phyloP scores from a whole-genome alignment of 2,329 filamentous ascomycete species.

The Leptographium radiaticola region DNA sequence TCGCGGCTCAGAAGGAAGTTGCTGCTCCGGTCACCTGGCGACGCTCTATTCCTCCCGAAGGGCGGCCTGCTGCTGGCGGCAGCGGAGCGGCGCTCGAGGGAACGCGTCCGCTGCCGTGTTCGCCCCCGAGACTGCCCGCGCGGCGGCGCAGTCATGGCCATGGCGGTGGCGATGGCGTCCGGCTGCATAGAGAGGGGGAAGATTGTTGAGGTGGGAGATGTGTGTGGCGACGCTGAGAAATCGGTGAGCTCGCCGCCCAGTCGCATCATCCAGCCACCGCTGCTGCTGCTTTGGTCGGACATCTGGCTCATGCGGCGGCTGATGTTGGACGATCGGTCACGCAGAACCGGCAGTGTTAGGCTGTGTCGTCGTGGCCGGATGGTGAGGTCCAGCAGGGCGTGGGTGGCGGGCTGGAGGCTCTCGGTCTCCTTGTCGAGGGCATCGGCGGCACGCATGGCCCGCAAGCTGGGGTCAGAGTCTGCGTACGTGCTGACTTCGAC shows the following conservation, averaged over 20 bases:
- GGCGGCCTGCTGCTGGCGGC: neutral
- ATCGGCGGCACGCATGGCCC: slow-evolving; percentile 46
- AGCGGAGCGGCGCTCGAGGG: slow-evolving; percentile 4
- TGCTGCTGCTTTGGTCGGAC: slow-evolving; percentile 10
- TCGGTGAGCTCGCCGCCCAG: neutral
- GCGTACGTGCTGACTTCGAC: neutral
- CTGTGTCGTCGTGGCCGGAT: slow-evolving; percentile 27
- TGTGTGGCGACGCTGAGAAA: neutral
- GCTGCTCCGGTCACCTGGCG: neutral
- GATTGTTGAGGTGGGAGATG: neutral
- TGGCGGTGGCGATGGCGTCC: neutral
- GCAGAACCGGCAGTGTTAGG: slow-evolving; percentile 35
- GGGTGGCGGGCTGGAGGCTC: slow-evolving; percentile 33
- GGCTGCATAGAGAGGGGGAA: neutral
- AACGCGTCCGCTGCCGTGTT: slow-evolving; percentile 1
- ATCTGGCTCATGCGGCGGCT: neutral
- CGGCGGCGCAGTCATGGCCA: neutral
- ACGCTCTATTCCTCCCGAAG: neutral
- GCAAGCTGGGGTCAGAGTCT: slow-evolving; percentile 31
- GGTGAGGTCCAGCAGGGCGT: slow-evolving; percentile 32
- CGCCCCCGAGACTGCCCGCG: neutral
- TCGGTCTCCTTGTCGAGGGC: slow-evolving; percentile 42
- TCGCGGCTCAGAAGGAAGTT: slow-evolving; percentile 10
- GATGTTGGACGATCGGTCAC: slow-evolving; percentile 5
- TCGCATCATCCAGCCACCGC: neutral